Evolutionary conservation across 306 rosid species (phyloP).

Genomic region (Cicer cuneatum): DNA sequence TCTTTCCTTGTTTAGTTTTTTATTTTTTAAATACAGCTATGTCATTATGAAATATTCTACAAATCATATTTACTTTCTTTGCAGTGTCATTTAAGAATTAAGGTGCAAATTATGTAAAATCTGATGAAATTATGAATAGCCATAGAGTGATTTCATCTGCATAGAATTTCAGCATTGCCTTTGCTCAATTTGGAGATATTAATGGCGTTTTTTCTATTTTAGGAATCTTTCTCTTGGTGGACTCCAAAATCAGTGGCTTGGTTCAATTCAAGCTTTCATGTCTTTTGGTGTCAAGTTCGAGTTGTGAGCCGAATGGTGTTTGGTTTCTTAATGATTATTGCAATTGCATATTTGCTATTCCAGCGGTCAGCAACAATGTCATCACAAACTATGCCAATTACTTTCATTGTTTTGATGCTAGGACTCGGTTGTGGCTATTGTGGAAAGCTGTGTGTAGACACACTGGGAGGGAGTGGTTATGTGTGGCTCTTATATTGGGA

Average conservation of each 20-base stretch:
- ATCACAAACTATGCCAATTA: conserved; percentile 76
- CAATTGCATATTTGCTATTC: conserved; percentile 60
- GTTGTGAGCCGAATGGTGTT: conserved; percentile 64
- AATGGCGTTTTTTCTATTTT: conserved; percentile 27
- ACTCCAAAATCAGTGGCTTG: conserved; percentile 60
- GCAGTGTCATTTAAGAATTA: conserved; percentile 28
- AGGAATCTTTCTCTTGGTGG: conserved; percentile 81
- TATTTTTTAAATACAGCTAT: not conserved
- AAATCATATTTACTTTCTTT: conserved; percentile 1
- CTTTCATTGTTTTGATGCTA: conserved; percentile 70
- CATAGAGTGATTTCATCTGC: conserved; percentile 21
- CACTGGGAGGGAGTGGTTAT: conserved; percentile 85
- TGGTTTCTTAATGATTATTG: conserved; percentile 67
- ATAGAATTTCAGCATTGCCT: conserved; percentile 16
- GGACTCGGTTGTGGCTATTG: conserved; percentile 74
- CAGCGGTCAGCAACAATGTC: conserved; percentile 63
- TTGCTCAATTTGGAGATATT: conserved; percentile 23
- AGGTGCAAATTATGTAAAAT: conserved; percentile 23
- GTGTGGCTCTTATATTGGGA: conserved; percentile 85
- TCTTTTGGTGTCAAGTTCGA: conserved; percentile 69
- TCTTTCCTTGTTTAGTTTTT: conserved; percentile 18
- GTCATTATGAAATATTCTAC: conserved; percentile 22
- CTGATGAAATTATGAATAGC: conserved; percentile 26
- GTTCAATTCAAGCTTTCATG: conserved; percentile 53
- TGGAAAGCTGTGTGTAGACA: conserved; percentile 81